Evolutionary conservation across 192 early-diverging fungal species (phyloP).

Genomic region (Dissophora ornata): DNA sequence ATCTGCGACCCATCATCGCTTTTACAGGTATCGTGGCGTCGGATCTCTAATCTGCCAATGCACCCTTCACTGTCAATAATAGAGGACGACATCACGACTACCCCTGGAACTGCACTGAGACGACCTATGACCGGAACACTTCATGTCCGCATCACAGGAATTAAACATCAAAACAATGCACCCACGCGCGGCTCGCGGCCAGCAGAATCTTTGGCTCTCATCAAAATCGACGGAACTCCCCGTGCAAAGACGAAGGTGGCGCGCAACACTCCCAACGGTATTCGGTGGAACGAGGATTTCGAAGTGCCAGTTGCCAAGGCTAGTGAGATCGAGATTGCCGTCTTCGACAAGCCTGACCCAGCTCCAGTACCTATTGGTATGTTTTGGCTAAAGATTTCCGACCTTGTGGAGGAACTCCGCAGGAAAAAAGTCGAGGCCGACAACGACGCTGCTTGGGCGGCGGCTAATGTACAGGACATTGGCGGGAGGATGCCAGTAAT

Average conservation of each 20-base stretch:
- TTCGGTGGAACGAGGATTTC: slow-evolving; percentile 87
- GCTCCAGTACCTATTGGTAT: slow-evolving; percentile 81
- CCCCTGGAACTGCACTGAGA: slow-evolving; percentile 69
- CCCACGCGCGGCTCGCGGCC: slow-evolving; percentile 67
- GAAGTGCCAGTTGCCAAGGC: slow-evolving; percentile 91
- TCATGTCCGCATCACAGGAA: slow-evolving; percentile 70
- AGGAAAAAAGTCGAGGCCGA: slow-evolving; percentile 78
- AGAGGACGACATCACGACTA: slow-evolving; percentile 47
- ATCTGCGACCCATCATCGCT: background rate
- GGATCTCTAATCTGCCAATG: too few relatives aligned
- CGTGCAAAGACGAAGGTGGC: slow-evolving; percentile 78
- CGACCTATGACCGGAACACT: slow-evolving; percentile 79
- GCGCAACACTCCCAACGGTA: slow-evolving; percentile 61
- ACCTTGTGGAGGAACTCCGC: slow-evolving; percentile 88
- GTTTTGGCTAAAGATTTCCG: slow-evolving; percentile 93
- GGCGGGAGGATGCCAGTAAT: slow-evolving; percentile 14
- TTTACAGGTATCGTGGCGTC: too few relatives aligned
- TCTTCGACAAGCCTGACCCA: slow-evolving; percentile 84
- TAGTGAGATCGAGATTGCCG: slow-evolving; percentile 91
- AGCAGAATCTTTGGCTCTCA: slow-evolving; percentile 78
- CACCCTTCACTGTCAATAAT: too few relatives aligned
- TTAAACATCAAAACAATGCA: slow-evolving; percentile 66
- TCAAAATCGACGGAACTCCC: slow-evolving; percentile 86
- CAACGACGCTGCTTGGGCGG: slow-evolving; percentile 65
- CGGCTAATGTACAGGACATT: slow-evolving; percentile 52